Evolutionary conservation across 164 flowering plant species (phyloP).

Genomic region (Warburgia ugandensis): DNA sequence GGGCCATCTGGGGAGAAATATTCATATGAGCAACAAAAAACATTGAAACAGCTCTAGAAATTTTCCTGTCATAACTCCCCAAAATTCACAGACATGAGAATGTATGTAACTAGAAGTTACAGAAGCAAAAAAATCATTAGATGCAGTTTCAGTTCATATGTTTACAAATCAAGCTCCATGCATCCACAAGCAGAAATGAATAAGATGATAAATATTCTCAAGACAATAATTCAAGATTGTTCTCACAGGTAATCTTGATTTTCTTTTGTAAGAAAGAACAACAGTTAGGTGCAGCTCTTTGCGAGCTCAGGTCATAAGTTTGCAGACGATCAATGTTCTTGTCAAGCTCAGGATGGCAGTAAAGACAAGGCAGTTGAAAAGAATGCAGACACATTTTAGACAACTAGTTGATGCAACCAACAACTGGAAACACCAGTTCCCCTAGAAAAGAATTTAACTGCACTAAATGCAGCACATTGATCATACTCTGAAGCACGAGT

Average conservation of each 20-base stretch:
- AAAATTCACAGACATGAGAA: background rate
- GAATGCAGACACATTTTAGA: background rate
- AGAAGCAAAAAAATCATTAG: background rate
- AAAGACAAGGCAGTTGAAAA: no score
- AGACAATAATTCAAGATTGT: background rate
- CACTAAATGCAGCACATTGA: background rate
- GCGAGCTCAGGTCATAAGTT: background rate
- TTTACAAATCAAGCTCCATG: background rate
- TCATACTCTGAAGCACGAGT: background rate
- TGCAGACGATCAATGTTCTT: background rate
- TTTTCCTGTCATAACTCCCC: no score
- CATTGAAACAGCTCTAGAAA: background rate
- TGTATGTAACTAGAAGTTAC: no score
- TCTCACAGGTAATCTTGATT: no score
- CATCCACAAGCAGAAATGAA: background rate
- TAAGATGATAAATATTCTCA: background rate
- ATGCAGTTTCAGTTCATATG: background rate
- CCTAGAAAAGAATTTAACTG: background rate
- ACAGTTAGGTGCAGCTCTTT: background rate
- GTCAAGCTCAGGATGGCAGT: no score
- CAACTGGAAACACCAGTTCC: background rate
- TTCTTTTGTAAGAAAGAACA: no score
- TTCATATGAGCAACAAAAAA: background rate
- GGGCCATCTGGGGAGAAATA: slow-evolving; percentile 59
- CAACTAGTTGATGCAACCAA: background rate